Evolutionary conservation across 352 stramenopile species (phyloP).

Genomic region (Pythium sukuiense): DNA sequence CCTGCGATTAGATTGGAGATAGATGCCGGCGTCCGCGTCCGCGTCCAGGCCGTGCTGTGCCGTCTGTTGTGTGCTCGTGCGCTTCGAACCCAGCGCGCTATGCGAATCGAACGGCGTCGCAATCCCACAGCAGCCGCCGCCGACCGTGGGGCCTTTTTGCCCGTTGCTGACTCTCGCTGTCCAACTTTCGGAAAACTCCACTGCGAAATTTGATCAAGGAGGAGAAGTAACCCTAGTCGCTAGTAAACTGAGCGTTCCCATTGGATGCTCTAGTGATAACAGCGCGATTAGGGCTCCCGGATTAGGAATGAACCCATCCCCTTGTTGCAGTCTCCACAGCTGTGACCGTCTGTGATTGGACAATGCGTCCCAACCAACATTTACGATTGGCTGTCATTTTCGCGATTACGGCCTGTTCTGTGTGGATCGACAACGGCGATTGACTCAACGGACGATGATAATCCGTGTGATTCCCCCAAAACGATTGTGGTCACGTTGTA

Average conservation of each 20-base stretch:
- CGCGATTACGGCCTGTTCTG: conserved; percentile 1
- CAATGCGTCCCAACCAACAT: not conserved
- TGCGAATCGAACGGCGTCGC: not conserved
- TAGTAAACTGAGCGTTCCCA: not conserved
- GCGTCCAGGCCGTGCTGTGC: not conserved
- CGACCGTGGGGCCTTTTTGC: not conserved
- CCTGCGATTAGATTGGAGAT: not conserved
- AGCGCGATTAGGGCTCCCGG: not conserved
- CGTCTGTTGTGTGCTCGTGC: not conserved
- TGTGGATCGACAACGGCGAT: not conserved
- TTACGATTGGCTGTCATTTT: not conserved
- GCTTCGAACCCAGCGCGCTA: not conserved
- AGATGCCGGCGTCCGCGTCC: not conserved
- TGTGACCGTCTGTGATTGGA: not conserved
- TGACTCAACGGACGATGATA: not conserved
- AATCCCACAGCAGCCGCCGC: not conserved
- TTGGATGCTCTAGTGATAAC: not conserved
- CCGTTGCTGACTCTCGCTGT: not conserved
- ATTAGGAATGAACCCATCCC: not conserved
- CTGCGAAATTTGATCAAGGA: not conserved
- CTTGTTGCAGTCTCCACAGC: not conserved
- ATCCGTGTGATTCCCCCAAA: not conserved
- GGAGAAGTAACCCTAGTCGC: not conserved
- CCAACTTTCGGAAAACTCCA: not conserved
- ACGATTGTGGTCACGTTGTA: not conserved